phyloP scores from a whole-genome alignment of 2,329 filamentous ascomycete species.

The Sporothrix sp. region DNA sequence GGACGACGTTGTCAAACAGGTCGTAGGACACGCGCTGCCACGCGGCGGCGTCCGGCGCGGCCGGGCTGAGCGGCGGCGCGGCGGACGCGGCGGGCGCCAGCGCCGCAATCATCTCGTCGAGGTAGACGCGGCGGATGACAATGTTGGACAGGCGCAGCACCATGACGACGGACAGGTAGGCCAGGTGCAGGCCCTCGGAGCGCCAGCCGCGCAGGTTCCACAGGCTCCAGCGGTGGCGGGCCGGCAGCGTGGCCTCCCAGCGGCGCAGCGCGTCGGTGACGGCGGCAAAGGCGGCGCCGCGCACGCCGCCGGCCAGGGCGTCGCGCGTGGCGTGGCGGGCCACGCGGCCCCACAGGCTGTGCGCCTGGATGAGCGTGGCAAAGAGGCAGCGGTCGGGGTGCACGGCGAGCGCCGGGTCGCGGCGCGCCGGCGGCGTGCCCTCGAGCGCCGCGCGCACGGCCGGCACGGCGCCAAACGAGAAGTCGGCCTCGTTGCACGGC shows the following conservation, averaged over 20 bases:
- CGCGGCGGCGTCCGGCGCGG: neutral
- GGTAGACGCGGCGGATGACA: slow-evolving; percentile 43
- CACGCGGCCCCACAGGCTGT: slow-evolving; percentile 44
- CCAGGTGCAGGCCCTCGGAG: slow-evolving; percentile 38
- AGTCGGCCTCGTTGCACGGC: slow-evolving; percentile 43
- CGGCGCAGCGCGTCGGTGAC: slow-evolving; percentile 33
- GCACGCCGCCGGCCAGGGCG: slow-evolving; percentile 30
- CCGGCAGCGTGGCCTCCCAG: slow-evolving; percentile 40
- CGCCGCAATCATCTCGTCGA: slow-evolving; percentile 39
- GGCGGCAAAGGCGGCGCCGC: slow-evolving; percentile 35
- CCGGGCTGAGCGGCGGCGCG: neutral
- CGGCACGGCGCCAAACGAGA: slow-evolving; percentile 38
- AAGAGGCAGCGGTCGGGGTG: slow-evolving; percentile 44
- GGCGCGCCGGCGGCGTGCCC: slow-evolving; percentile 40
- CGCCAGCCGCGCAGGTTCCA: slow-evolving; percentile 37
- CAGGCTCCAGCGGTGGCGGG: slow-evolving; percentile 38
- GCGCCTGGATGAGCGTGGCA: slow-evolving; percentile 44
- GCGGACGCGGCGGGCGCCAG: neutral
- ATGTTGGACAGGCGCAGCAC: slow-evolving; percentile 47
- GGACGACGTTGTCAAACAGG: slow-evolving; percentile 28
- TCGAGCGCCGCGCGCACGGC: slow-evolving; percentile 41
- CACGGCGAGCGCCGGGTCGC: slow-evolving; percentile 33
- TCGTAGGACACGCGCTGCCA: slow-evolving; percentile 16
- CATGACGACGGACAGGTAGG: slow-evolving; percentile 46
- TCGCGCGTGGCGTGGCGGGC: slow-evolving; percentile 32